Conservation (phyloP, 805 yeast species). For the Candida maltosa region DNA sequence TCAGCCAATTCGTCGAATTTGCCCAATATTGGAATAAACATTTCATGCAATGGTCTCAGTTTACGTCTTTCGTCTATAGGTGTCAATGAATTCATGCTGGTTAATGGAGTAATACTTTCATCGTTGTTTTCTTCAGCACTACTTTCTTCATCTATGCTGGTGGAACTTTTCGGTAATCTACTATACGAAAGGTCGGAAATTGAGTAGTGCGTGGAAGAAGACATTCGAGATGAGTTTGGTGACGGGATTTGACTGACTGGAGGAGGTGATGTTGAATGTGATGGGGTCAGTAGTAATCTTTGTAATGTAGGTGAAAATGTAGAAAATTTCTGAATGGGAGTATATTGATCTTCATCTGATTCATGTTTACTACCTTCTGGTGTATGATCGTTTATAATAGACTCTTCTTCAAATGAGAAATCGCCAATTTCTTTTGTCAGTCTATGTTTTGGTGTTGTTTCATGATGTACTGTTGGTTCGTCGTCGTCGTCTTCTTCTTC, state of each 20-base stretch:
- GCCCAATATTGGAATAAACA: slow-evolving; percentile 57
- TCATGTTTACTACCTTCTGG: too few species aligned
- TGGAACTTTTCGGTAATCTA: slow-evolving; percentile 2
- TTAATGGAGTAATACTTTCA: slow-evolving; percentile 28
- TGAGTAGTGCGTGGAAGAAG: neutral
- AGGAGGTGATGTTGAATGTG: neutral
- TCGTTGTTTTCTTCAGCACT: slow-evolving; percentile 1
- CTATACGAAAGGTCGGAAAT: neutral
- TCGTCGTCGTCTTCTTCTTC: slow-evolving; percentile 18
- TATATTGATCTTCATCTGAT: neutral
- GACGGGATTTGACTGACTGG: neutral
- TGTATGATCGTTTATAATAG: too few species aligned
- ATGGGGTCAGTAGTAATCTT: too few species aligned
- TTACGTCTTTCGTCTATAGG: slow-evolving; percentile 19
- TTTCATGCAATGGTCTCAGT: slow-evolving; percentile 41
- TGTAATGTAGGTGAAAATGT: too few species aligned
- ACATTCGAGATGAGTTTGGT: neutral
- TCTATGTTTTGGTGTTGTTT: neutral
- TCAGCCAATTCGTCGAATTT: slow-evolving; percentile 44
- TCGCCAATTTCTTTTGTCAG: too few species aligned
- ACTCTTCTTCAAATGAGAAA: slow-evolving; percentile 5
- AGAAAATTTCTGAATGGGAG: too few species aligned
- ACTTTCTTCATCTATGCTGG: slow-evolving; percentile 5
- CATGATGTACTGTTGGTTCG: neutral
- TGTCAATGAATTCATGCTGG: slow-evolving; percentile 30